A percentile compares a stretch with the other conserved stretches of the same genome.
phyloP scores from a whole-genome alignment of 2,329 filamentous ascomycete species.

The Xylaria sp. region DNA sequence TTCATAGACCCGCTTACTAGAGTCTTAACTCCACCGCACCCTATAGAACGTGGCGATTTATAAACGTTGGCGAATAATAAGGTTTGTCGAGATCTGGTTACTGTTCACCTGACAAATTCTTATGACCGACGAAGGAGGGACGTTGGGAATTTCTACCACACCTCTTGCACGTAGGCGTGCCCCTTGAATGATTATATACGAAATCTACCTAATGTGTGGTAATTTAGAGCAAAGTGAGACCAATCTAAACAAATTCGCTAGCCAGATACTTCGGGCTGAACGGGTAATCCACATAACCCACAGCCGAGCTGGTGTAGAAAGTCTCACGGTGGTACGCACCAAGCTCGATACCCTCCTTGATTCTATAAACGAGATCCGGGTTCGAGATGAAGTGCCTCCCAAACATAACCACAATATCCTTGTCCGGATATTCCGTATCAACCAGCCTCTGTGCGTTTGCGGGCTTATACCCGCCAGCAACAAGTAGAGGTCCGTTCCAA shows the following conservation, averaged over 20 bases:
- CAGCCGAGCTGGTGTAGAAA: constrained; percentile 27
- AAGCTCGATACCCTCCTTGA: constrained; percentile 30
- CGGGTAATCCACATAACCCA: constrained; percentile 47
- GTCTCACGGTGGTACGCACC: constrained; percentile 30
- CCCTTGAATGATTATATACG: too few species aligned
- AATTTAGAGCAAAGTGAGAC: too few species aligned
- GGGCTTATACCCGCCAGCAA: constrained; percentile 44
- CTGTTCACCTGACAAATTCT: too few species aligned
- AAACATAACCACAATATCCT: constrained; percentile 41
- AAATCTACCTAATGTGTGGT: too few species aligned
- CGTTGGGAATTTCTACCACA: too few species aligned
- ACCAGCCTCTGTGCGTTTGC: constrained; percentile 37
- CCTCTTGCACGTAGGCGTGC: too few species aligned
- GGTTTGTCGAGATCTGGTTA: too few species aligned
- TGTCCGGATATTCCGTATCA: constrained; percentile 39
- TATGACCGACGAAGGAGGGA: too few species aligned
- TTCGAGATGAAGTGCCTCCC: constrained; percentile 37
- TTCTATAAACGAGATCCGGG: constrained; percentile 34
- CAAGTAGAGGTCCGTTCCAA: constrained; percentile 42
- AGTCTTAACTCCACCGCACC: too few species aligned
- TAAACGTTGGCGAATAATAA: too few species aligned
- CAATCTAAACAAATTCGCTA: background rate
- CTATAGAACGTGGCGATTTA: too few species aligned
- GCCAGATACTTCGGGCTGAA: constrained; percentile 38
- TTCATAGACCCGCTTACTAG: too few species aligned